Base-by-base conservation (phyloP, 1,284 basidiomycete genomes). In the Melampsora larici-populina region DNA sequence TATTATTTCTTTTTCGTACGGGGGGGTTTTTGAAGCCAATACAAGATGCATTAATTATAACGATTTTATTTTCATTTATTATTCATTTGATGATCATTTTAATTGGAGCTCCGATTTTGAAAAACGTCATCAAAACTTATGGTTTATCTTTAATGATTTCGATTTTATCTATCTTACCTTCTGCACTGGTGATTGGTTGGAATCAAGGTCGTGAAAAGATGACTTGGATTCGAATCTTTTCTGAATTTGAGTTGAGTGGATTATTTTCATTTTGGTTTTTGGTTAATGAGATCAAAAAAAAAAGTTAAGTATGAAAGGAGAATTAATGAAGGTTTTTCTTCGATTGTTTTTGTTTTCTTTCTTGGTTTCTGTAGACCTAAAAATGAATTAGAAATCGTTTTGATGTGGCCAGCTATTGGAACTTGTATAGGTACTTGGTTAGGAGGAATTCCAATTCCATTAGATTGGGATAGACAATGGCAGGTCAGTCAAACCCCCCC, bases 401-500 rank as follows among this genome's bases (percentile, higher is more conserved):
- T 95, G 29, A 87, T 93, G n/a, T 93, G 91, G 81, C 92, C 94
- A 13, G 87, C 88, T 3, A 81, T 90, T 24, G 92, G 92, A n/a
- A 86, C 91, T 1, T 80, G 90, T 26, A 31, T 90, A 17, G 93
- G 93, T 7, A 87, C 88, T 55, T 96, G 93, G 93, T 64, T 88
- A 8, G 93, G 93, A 21, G 89, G 88, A 2, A 86, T 94, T 60
- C 91, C 92, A 0, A 89, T 94, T 73, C 90, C 92, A 0, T 88
- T 97, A 9, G 94, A 97, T 84, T 97, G 94, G 94, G 94, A 94
- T 83, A 87, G 93, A 68, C 92, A 93, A 13, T 97, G 94, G 94
- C 94, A 97, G 90, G 93, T 92, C 74, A 78, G 88, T 83, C 9
- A 60, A 55, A 21, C 11, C 6, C n/a, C n/a, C n/a, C n/a, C n/a